Evolutionary conservation across 257 asterid species (phyloP).

Genomic region (Gentiana dahurica): DNA sequence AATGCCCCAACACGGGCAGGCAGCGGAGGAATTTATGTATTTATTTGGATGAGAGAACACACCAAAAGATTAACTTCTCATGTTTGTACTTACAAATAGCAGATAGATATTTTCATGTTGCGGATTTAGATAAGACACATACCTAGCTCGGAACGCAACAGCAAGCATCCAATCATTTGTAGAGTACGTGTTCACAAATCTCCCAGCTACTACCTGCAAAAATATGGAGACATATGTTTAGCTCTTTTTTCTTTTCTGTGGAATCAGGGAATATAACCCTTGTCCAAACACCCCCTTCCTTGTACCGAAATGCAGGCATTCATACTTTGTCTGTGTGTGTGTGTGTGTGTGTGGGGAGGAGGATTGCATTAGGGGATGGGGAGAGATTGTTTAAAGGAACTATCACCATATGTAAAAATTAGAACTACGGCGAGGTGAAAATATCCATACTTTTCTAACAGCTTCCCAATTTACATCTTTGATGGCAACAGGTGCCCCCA

Average conservation of each 20-base stretch:
- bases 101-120: not conserved
- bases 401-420: too few species aligned
- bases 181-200: slow-evolving; percentile 77
- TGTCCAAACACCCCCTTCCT: too few species aligned
- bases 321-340: too few species aligned
- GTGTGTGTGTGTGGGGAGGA: too few species aligned
- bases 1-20: too few species aligned
- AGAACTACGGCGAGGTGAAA: not conserved
- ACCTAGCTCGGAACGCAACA: slow-evolving; percentile 90
- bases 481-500: slow-evolving; percentile 93
- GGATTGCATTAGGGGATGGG: too few species aligned
- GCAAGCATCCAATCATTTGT: slow-evolving; percentile 97
- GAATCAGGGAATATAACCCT: too few species aligned
- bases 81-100: not conserved
- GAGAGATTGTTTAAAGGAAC: too few species aligned
- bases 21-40: too few species aligned
- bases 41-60: too few species aligned
- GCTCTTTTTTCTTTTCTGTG: too few species aligned
- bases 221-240: slow-evolving; percentile 2
- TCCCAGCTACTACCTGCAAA: slow-evolving; percentile 82
- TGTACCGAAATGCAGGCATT: too few species aligned
- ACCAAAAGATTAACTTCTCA: not conserved
- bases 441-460: slow-evolving; percentile 54
- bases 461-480: slow-evolving; percentile 88
- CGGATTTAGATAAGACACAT: slow-evolving; percentile 14